Percentiles rank a stretch among this genome's conserved stretches.
phyloP scores from a whole-genome alignment of 108 stramenopile genomes.

The Nannochloropsis salina region DNA sequence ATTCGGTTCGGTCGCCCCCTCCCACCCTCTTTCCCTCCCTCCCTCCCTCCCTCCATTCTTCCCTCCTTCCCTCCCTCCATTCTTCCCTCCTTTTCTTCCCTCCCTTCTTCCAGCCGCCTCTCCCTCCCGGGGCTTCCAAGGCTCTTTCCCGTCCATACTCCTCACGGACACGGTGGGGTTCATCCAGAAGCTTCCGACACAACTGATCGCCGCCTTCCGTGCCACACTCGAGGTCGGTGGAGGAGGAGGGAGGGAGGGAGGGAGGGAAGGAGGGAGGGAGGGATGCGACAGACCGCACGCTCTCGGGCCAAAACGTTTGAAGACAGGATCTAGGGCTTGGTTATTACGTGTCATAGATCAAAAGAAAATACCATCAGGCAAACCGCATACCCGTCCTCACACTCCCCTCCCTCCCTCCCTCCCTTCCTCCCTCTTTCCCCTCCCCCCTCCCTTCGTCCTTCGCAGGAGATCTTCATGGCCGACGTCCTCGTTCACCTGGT shows the following conservation, averaged over 20 bases:
- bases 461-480: slow-evolving; percentile 43
- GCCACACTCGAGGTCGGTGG: slow-evolving; percentile 89
- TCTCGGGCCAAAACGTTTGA: not conserved
- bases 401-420: slow-evolving; percentile 8
- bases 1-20: not conserved
- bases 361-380: not conserved
- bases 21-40: not conserved
- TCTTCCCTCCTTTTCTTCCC: slow-evolving; percentile 6
- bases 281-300: not conserved
- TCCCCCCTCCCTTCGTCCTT: slow-evolving; percentile 9
- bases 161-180: slow-evolving; percentile 96
- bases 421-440: not conserved
- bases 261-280: not conserved
- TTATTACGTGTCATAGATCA: not conserved
- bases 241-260: not conserved
- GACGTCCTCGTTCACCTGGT: slow-evolving; percentile 85
- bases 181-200: slow-evolving; percentile 91
- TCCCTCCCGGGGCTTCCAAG: not conserved
- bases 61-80: not conserved
- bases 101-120: not conserved
- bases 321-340: not conserved
- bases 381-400: not conserved
- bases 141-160: slow-evolving; percentile 67
- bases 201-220: slow-evolving; percentile 86
- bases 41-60: not conserved